These are phyloP conservation scores for Stemphylium lycopersici DNA, from an alignment of 2,329 filamentous ascomycete species.

Conservation along the genomic window DNA sequence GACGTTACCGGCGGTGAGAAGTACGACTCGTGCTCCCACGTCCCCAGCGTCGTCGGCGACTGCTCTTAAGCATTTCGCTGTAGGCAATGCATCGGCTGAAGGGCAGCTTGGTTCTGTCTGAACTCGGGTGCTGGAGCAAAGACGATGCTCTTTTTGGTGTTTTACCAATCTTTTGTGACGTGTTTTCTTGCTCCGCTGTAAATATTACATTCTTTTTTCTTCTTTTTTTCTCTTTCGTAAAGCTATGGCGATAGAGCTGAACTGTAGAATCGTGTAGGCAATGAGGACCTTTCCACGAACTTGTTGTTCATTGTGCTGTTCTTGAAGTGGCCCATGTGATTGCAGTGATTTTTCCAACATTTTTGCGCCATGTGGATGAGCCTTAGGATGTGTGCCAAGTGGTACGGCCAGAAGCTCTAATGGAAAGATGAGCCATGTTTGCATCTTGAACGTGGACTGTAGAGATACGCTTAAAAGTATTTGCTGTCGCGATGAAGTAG, in stretches of 20 bases:
- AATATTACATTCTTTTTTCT: neutral
- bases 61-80: conserved; percentile 16
- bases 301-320: too few species aligned
- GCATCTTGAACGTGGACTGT: too few species aligned
- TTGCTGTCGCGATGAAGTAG: too few species aligned
- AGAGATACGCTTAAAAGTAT: too few species aligned
- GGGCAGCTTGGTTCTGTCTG: neutral
- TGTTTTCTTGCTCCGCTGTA: neutral
- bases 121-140: neutral
- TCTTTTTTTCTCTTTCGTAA: neutral
- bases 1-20: conserved; percentile 47
- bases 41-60: conserved; percentile 35
- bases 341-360: too few species aligned
- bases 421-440: too few species aligned
- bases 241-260: neutral
- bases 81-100: neutral
- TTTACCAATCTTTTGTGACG: neutral
- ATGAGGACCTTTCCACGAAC: too few species aligned
- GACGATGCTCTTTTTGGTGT: neutral
- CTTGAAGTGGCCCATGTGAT: too few species aligned
- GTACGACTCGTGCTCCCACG: conserved; percentile 41
- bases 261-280: too few species aligned
- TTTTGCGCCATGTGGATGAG: too few species aligned
- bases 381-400: too few species aligned
- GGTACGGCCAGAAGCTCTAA: too few species aligned